phyloP scores from a whole-genome alignment of 2,329 filamentous ascomycete species.

The Cercospora berteroae region DNA sequence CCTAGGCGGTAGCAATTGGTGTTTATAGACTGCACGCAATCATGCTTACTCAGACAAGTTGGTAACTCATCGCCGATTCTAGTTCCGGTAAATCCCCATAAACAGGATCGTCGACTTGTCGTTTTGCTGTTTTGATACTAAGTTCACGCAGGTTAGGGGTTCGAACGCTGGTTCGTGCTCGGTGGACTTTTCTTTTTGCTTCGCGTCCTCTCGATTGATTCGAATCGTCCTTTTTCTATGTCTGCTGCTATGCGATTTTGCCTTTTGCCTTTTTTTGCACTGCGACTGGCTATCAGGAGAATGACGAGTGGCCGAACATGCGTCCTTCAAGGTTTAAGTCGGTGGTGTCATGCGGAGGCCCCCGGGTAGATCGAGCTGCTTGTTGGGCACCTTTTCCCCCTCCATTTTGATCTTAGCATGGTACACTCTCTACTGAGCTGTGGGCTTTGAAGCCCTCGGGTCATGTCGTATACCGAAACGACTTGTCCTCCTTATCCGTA shows the following conservation, averaged over 20 bases:
- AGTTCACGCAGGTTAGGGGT: not conserved
- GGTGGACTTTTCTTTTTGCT: not conserved
- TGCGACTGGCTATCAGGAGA: not conserved
- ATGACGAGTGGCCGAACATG: not conserved
- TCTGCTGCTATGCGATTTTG: not conserved
- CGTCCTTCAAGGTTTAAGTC: not conserved
- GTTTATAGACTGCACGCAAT: not conserved
- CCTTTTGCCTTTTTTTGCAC: not conserved
- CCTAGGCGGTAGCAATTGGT: not conserved
- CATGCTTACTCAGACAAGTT: not conserved
- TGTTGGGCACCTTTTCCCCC: not conserved
- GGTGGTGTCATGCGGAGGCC: not conserved
- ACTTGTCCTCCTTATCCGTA: slow-evolving; percentile 40
- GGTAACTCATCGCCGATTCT: not conserved
- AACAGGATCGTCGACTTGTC: not conserved
- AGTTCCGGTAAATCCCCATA: not conserved
- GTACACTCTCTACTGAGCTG: not conserved
- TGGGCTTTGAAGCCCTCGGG: not conserved
- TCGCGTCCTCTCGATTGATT: not conserved
- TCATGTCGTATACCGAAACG: slow-evolving; percentile 38
- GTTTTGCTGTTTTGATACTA: not conserved
- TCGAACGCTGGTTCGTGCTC: not conserved
- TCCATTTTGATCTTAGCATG: not conserved
- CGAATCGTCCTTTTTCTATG: not conserved
- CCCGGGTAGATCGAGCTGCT: not conserved